phyloP scores from a whole-genome alignment of 2,329 filamentous ascomycete genomes.

The Colletotrichum lupini region DNA sequence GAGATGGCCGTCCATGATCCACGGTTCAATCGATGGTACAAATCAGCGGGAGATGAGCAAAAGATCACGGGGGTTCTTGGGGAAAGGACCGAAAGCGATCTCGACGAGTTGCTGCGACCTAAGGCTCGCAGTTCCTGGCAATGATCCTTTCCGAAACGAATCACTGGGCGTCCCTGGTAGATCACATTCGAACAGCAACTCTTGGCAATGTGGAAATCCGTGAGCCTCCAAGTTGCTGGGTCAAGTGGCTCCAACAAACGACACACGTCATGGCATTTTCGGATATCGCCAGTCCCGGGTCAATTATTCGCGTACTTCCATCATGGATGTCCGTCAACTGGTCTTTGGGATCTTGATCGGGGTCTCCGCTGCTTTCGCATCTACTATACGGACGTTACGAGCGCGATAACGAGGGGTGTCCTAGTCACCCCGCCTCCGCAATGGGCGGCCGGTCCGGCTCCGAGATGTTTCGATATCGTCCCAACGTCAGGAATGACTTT shows the following conservation, averaged over 20 bases:
- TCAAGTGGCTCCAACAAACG: slow-evolving; percentile 1
- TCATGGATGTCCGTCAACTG: neutral
- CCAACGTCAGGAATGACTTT: neutral
- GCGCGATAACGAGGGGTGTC: slow-evolving; percentile 1
- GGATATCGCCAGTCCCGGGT: slow-evolving; percentile 2
- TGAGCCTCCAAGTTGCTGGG: neutral
- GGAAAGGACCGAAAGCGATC: neutral
- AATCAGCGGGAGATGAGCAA: slow-evolving; percentile 7
- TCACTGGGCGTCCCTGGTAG: slow-evolving; percentile 6
- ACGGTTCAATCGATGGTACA: neutral
- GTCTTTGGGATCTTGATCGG: neutral
- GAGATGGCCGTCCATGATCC: neutral
- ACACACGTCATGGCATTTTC: slow-evolving; percentile 10
- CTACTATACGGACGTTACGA: neutral
- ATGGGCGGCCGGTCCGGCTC: neutral
- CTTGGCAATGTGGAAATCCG: slow-evolving; percentile 12
- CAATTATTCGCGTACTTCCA: neutral
- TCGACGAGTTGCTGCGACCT: neutral
- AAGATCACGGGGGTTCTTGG: neutral
- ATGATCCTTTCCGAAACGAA: neutral
- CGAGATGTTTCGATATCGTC: slow-evolving; percentile 10
- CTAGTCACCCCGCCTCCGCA: neutral
- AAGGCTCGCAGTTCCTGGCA: neutral
- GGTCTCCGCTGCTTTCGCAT: neutral
- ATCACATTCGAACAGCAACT: slow-evolving; percentile 10